Conservation (phyloP, 129 eudicot genomes). For the Centaurea solstitialis region DNA sequence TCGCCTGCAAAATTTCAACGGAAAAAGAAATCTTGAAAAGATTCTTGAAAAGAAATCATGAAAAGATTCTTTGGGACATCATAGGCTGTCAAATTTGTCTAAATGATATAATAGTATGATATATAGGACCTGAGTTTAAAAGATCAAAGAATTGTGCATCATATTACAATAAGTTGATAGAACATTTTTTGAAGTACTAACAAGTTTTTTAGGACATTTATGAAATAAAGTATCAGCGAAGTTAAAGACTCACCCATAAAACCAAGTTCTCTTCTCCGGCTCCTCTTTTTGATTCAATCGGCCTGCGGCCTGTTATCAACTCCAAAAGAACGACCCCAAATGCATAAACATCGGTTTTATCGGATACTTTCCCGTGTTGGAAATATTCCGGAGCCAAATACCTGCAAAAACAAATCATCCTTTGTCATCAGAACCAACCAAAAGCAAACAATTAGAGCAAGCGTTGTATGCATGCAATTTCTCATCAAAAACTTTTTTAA, state of each 20-base stretch:
- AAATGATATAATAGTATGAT: background rate
- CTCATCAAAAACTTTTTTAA: background rate
- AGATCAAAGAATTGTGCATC: background rate
- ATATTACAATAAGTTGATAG: background rate
- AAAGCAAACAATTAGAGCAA: background rate
- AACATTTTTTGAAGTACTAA: background rate
- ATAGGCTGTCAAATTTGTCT: background rate
- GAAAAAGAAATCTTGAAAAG: too few species aligned
- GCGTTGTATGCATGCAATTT: background rate
- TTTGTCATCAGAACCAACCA: background rate
- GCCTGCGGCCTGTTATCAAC: constrained; percentile 87
- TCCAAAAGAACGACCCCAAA: constrained; percentile 96
- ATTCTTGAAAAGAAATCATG: background rate
- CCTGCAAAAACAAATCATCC: constrained; percentile 37
- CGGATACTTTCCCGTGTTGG: constrained; percentile 99
- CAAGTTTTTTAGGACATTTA: background rate
- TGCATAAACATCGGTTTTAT: constrained; percentile 98
- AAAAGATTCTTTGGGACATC: background rate
- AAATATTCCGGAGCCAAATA: constrained; percentile 98
- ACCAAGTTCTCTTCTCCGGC: constrained; percentile 93
- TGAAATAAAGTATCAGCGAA: background rate
- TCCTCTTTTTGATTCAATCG: constrained; percentile 83
- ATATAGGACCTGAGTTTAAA: background rate
- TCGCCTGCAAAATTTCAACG: constrained; percentile 59
- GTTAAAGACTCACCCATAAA: constrained; percentile 66